These are phyloP conservation scores for Pseudogymnoascus sp. DNA, from an alignment of 2,329 filamentous ascomycete genomes.

Conservation along the genomic window DNA sequence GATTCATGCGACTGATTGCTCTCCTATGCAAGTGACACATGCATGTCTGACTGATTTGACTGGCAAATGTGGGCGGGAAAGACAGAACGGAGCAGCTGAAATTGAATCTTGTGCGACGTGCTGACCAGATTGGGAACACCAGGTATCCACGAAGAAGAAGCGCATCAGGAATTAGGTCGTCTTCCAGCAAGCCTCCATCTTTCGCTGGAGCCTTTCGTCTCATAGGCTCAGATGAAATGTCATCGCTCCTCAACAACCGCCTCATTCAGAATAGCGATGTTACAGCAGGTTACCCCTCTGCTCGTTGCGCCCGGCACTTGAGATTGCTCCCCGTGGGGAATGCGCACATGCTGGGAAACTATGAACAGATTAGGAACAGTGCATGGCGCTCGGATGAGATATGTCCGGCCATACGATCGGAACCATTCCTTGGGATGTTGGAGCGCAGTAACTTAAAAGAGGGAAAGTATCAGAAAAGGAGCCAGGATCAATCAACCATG, in stretches of 20 bases:
- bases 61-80: background rate
- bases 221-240: background rate
- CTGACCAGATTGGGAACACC: background rate
- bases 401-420: background rate
- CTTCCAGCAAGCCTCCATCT: background rate
- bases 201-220: background rate
- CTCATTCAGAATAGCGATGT: background rate
- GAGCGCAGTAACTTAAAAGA: background rate
- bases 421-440: background rate
- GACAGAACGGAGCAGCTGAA: background rate
- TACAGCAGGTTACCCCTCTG: background rate
- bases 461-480: background rate
- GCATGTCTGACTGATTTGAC: background rate
- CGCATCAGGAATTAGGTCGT: background rate
- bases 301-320: background rate
- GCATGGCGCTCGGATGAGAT: background rate
- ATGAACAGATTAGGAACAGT: background rate
- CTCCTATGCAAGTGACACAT: background rate
- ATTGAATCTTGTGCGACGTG: background rate
- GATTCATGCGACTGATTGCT: background rate
- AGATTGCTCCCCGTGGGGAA: background rate
- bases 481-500: background rate
- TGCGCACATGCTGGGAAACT: background rate
- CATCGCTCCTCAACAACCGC: background rate
- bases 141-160: background rate